Conservation (phyloP, 1,139 yeast genomes). For the Geotrichum candidum region DNA sequence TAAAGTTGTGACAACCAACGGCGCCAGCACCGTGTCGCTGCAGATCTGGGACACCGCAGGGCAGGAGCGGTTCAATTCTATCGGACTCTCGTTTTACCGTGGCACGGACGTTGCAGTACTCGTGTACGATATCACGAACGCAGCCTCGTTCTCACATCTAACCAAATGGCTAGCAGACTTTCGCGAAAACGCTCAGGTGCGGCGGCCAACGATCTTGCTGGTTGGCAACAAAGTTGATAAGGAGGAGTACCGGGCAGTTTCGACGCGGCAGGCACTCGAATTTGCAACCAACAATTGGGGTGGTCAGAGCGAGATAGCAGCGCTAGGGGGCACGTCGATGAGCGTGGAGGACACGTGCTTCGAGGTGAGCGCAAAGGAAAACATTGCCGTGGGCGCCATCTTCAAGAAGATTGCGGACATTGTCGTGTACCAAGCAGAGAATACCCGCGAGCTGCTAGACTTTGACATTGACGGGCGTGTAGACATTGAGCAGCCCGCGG, state of each 20-base stretch:
- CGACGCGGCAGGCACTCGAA: conserved; percentile 23
- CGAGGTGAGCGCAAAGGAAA: conserved; percentile 23
- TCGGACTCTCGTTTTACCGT: conserved; percentile 53
- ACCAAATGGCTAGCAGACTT: conserved; percentile 50
- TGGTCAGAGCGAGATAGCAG: conserved; percentile 8
- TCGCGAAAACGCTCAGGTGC: conserved; percentile 46
- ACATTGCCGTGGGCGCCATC: conserved; percentile 18
- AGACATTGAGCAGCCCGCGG: conserved; percentile 11
- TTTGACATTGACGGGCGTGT: conserved; percentile 16
- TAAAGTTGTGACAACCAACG: conserved; percentile 30
- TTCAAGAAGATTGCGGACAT: conserved; percentile 20
- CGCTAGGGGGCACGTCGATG: not conserved
- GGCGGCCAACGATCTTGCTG: conserved; percentile 45
- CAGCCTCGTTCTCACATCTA: conserved; percentile 46
- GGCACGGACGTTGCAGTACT: conserved; percentile 56
- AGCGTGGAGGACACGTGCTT: conserved; percentile 15
- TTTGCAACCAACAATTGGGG: conserved; percentile 19
- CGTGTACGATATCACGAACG: conserved; percentile 53
- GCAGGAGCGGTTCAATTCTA: conserved; percentile 57
- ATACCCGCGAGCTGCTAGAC: conserved; percentile 11
- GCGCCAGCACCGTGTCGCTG: conserved; percentile 35
- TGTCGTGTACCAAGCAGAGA: conserved; percentile 8
- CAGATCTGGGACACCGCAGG: conserved; percentile 69
- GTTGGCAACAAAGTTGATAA: conserved; percentile 54
- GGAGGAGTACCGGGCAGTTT: conserved; percentile 20